Percentiles rank a stretch among this genome's conserved stretches.
Conservation (phyloP, 257 asterid genomes). For the Solanum microdontum region DNA sequence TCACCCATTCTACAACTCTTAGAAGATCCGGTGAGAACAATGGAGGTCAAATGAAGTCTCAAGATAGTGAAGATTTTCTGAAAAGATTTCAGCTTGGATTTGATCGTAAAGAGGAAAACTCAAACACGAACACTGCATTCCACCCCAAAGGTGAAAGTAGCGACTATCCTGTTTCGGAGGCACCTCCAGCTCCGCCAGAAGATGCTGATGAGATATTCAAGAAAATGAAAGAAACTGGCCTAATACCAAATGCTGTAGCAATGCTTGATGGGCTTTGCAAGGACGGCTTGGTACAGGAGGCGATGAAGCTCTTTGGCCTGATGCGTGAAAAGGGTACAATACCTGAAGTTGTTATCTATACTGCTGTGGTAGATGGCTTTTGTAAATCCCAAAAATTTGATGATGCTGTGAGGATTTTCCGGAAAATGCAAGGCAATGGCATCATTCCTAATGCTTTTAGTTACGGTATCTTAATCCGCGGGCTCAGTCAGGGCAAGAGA, state of each 20-base stretch:
- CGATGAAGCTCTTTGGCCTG: conserved; percentile 65
- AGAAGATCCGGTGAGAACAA: conserved; percentile 2
- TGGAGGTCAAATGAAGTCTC: conserved; percentile 12
- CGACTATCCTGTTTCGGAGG: conserved; percentile 11
- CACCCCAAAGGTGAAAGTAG: conserved; percentile 1
- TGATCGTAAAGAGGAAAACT: conserved; percentile 14
- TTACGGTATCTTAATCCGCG: conserved; percentile 42
- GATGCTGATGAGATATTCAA: conserved; percentile 77
- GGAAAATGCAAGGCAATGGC: conserved; percentile 62
- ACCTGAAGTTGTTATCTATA: conserved; percentile 82
- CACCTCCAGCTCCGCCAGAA: conserved; percentile 31
- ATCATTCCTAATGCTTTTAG: conserved; percentile 55
- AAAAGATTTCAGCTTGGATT: conserved; percentile 69
- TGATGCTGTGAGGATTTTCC: conserved; percentile 58
- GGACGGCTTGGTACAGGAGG: conserved; percentile 83
- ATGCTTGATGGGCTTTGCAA: conserved; percentile 91
- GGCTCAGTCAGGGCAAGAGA: conserved; percentile 43
- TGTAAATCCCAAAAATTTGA: conserved; percentile 74
- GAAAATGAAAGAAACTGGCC: conserved; percentile 84
- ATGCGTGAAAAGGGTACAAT: conserved; percentile 85
- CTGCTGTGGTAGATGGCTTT: conserved; percentile 83
- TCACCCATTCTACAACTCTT: neutral
- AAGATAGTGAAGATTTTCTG: conserved; percentile 42
- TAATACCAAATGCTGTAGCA: conserved; percentile 87
- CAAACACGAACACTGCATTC: neutral